These are phyloP conservation scores for Nannizziopsis barbatae DNA, from an alignment of 2,329 filamentous ascomycete genomes.

Conservation along the genomic window DNA sequence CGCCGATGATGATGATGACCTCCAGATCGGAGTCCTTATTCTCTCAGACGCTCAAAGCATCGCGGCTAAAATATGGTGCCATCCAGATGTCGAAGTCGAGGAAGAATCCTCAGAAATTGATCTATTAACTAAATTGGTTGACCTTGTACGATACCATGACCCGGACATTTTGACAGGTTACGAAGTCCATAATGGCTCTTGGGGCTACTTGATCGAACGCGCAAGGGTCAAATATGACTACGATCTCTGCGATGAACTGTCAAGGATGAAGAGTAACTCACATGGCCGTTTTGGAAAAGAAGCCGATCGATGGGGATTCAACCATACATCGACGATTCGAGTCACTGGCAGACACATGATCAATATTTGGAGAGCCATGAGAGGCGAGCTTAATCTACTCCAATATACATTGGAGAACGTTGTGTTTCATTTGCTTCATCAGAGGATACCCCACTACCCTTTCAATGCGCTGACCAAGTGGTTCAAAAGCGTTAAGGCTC, in stretches of 20 bases:
- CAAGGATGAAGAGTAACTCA: conserved; percentile 72
- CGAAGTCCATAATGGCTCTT: conserved; percentile 84
- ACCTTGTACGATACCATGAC: conserved; percentile 72
- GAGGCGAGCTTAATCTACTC: conserved; percentile 76
- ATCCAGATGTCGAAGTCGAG: conserved; percentile 53
- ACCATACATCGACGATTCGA: conserved; percentile 78
- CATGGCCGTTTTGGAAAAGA: conserved; percentile 78
- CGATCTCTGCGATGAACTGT: conserved; percentile 82
- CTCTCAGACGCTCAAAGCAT: conserved; percentile 50
- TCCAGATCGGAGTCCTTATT: conserved; percentile 60
- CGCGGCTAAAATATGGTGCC: conserved; percentile 50
- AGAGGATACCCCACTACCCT: conserved; percentile 76
- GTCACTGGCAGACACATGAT: conserved; percentile 94
- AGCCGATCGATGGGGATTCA: conserved; percentile 84
- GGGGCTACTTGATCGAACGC: conserved; percentile 91
- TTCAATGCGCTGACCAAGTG: conserved; percentile 69
- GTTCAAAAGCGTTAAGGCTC: conserved; percentile 59
- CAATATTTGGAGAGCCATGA: conserved; percentile 95
- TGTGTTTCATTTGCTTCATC: conserved; percentile 78
- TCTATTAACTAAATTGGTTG: conserved; percentile 70
- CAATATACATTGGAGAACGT: conserved; percentile 97
- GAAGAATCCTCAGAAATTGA: conserved; percentile 73
- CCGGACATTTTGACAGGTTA: conserved; percentile 91
- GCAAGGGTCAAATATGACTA: conserved; percentile 78
- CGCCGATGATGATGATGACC: conserved; percentile 37